These are phyloP conservation scores for Tolypocladium pustulatum DNA, from an alignment of 2,329 filamentous ascomycete genomes.

Conservation along the genomic window DNA sequence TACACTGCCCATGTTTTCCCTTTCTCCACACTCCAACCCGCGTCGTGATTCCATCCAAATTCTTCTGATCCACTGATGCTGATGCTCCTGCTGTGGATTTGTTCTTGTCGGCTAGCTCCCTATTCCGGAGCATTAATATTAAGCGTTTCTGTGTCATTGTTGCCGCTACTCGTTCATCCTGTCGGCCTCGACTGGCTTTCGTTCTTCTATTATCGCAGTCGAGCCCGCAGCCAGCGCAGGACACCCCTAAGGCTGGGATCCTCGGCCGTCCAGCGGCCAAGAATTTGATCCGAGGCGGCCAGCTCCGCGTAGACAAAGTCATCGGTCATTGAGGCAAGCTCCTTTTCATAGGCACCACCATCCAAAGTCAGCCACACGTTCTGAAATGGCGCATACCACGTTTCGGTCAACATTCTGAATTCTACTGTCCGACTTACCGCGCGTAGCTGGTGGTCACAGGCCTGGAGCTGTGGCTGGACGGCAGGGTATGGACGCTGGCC, in stretches of 20 bases:
- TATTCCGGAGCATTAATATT: neutral
- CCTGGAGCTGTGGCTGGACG: slow-evolving; percentile 37
- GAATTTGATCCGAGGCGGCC: slow-evolving; percentile 37
- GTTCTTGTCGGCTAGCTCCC: neutral
- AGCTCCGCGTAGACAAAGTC: slow-evolving; percentile 47
- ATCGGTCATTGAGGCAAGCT: slow-evolving; percentile 47
- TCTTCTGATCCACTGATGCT: neutral
- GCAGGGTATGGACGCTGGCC: slow-evolving; percentile 36
- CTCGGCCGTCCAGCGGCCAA: slow-evolving; percentile 53
- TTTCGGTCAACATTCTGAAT: neutral
- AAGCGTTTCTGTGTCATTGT: neutral
- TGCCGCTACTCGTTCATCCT: neutral
- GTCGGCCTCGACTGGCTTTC: neutral
- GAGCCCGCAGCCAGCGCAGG: slow-evolving; percentile 44
- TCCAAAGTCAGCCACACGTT: neutral
- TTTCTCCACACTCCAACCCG: neutral
- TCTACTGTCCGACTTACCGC: slow-evolving; percentile 29
- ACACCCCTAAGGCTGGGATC: slow-evolving; percentile 48
- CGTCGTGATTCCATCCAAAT: neutral
- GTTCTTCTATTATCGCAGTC: slow-evolving; percentile 8
- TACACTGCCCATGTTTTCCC: neutral
- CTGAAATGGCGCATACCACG: neutral
- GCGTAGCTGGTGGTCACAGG: slow-evolving; percentile 47
- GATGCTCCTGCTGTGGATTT: neutral
- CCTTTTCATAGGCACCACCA: slow-evolving; percentile 24